Evolutionary conservation across 108 stramenopile species (phyloP).

Genomic region (Seminavis robusta): DNA sequence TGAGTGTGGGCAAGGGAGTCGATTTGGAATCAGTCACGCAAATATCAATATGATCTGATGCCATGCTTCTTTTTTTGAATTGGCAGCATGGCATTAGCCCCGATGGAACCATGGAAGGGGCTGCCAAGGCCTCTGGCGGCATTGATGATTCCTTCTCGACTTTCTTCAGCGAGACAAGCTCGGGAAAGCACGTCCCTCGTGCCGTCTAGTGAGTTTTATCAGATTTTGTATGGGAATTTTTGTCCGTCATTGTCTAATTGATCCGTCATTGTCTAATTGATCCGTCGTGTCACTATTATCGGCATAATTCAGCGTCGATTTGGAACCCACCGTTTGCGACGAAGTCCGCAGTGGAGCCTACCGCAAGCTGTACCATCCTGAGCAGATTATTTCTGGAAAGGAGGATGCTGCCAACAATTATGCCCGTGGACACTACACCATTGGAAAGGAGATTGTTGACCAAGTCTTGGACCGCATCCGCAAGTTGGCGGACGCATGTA

Average conservation of each 20-base stretch:
- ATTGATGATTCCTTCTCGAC: constrained; percentile 94
- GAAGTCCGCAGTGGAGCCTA: constrained; percentile 90
- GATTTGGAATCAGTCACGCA: too few relatives aligned
- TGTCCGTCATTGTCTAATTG: too few relatives aligned
- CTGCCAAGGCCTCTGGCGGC: constrained; percentile 61
- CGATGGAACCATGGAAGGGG: constrained; percentile 86
- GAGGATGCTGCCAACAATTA: constrained; percentile 99
- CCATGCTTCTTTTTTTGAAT: too few relatives aligned
- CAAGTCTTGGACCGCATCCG: constrained; percentile 97
- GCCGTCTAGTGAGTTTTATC: too few relatives aligned
- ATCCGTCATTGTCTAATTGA: too few relatives aligned
- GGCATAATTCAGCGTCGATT: constrained; percentile 96
- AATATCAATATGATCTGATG: too few relatives aligned
- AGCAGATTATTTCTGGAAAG: constrained; percentile 99
- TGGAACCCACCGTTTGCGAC: constrained; percentile 98
- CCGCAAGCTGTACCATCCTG: constrained; percentile 96
- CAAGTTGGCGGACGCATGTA: constrained; percentile 98
- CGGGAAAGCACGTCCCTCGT: constrained; percentile 98
- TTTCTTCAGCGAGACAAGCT: constrained; percentile 97
- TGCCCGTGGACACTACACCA: constrained; percentile 99
- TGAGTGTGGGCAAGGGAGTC: too few relatives aligned
- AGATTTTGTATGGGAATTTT: too few relatives aligned
- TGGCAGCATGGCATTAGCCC: constrained; percentile 97
- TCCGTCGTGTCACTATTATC: too few relatives aligned
- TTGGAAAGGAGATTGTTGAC: constrained; percentile 98